Conservation (phyloP, 768 basidiomycete genomes). For the Mycena pura region DNA sequence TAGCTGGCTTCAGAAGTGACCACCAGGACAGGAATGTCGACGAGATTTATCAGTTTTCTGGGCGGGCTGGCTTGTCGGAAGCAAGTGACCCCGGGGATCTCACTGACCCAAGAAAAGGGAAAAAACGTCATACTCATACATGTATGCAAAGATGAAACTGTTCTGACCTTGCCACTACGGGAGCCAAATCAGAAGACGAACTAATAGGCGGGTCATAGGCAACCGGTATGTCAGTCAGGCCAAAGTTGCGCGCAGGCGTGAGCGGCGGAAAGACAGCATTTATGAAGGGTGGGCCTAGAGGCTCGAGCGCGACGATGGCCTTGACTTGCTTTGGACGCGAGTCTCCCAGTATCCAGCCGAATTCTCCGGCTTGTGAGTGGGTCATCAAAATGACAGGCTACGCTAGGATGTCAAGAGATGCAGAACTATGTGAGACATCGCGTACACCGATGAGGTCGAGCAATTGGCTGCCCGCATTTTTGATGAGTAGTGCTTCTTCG, state of each 20-base stretch:
- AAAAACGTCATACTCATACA: neutral
- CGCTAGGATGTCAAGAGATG: neutral
- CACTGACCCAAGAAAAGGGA: neutral
- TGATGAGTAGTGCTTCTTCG: conserved; percentile 35
- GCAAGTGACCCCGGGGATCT: conserved; percentile 31
- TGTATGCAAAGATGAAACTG: no score
- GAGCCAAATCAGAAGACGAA: conserved; percentile 37
- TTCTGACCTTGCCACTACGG: conserved; percentile 22
- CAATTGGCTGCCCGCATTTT: conserved; percentile 38
- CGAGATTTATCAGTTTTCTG: conserved; percentile 37
- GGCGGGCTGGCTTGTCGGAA: conserved; percentile 41
- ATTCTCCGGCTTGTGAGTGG: conserved; percentile 44
- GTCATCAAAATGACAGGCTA: conserved; percentile 44
- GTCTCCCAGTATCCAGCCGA: conserved; percentile 47
- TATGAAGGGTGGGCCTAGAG: conserved; percentile 45
- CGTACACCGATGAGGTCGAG: conserved; percentile 47
- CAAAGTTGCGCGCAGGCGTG: conserved; percentile 37
- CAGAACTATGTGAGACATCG: neutral
- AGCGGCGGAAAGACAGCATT: conserved; percentile 35
- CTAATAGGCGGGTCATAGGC: conserved; percentile 40
- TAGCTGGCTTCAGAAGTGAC: conserved; percentile 46
- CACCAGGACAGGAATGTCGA: conserved; percentile 41
- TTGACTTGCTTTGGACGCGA: conserved; percentile 40
- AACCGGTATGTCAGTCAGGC: conserved; percentile 44
- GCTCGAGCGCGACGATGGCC: conserved; percentile 47